These are phyloP conservation scores for Saturnispora sekii DNA, from an alignment of 805 yeast genomes.

Conservation along the genomic window DNA sequence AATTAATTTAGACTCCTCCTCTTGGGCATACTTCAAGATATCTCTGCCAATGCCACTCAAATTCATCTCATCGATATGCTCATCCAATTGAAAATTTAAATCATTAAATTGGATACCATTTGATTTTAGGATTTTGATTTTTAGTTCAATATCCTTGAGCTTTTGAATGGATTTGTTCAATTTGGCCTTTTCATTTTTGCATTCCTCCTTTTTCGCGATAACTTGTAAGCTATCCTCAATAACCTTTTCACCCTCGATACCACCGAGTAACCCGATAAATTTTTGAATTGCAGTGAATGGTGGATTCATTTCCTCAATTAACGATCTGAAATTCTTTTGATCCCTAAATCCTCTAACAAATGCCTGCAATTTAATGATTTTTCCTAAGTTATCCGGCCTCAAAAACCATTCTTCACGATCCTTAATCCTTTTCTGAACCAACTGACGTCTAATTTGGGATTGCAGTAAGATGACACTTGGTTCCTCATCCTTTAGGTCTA, in stretches of 20 bases:
- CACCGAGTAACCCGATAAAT: constrained; percentile 63
- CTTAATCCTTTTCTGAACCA: constrained; percentile 29
- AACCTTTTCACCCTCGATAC: constrained; percentile 45
- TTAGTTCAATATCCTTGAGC: constrained; percentile 68
- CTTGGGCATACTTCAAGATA: constrained; percentile 35
- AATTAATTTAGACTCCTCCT: constrained; percentile 16
- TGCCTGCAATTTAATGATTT: constrained; percentile 67
- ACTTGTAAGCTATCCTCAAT: constrained; percentile 7
- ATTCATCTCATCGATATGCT: constrained; percentile 37
- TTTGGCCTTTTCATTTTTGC: constrained; percentile 56
- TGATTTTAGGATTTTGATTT: constrained; percentile 66
- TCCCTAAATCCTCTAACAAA: constrained; percentile 57
- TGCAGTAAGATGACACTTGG: constrained; percentile 40
- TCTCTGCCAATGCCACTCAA: constrained; percentile 54
- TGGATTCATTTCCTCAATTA: constrained; percentile 65
- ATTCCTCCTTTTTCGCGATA: constrained; percentile 18
- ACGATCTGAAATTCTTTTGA: constrained; percentile 61
- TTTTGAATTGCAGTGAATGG: constrained; percentile 65
- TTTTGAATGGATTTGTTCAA: constrained; percentile 67
- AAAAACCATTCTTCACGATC: constrained; percentile 39
- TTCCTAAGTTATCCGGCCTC: constrained; percentile 36
- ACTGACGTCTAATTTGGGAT: constrained; percentile 40
- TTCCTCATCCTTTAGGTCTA: constrained; percentile 40
- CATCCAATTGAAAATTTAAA: constrained; percentile 12
- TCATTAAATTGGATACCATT: constrained; percentile 75